Conservation (phyloP, 176 grass and related monocot genomes). For the Poa annua region DNA sequence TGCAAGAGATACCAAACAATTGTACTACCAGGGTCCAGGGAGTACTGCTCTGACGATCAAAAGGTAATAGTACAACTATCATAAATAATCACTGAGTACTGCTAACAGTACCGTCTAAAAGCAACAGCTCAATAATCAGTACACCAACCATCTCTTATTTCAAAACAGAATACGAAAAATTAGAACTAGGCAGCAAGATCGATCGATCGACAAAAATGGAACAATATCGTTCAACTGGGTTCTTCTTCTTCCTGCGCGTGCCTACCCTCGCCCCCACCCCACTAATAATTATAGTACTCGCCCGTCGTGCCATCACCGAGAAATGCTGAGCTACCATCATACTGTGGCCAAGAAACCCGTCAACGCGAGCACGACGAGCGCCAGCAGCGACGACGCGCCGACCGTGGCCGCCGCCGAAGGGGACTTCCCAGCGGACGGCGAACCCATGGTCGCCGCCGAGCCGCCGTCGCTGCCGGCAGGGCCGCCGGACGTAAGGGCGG, state of each 20-base stretch:
- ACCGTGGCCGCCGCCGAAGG: background rate
- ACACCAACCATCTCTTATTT: conserved; percentile 38
- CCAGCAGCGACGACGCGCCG: conserved; percentile 26
- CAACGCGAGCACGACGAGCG: conserved; percentile 16
- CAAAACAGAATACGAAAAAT: background rate
- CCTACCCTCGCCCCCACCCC: background rate
- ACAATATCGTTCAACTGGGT: conserved; percentile 7
- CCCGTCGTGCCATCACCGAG: background rate
- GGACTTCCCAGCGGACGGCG: conserved; percentile 28
- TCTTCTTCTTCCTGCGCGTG: background rate
- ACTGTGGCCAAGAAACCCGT: conserved; percentile 44
- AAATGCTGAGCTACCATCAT: conserved; percentile 10
- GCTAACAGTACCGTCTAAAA: background rate
- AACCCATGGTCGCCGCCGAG: background rate
- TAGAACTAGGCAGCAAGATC: background rate
- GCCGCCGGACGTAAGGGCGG: background rate
- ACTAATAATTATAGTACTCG: background rate
- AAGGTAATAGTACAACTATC: background rate
- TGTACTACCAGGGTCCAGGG: background rate
- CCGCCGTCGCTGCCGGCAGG: conserved; percentile 25
- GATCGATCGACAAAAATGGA: conserved; percentile 33
- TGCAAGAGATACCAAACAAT: background rate
- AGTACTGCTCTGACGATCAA: background rate
- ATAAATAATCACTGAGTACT: background rate
- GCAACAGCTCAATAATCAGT: conserved; percentile 19